Conservation (phyloP, 106 monocot species). For the Narthecium ossifragum region DNA sequence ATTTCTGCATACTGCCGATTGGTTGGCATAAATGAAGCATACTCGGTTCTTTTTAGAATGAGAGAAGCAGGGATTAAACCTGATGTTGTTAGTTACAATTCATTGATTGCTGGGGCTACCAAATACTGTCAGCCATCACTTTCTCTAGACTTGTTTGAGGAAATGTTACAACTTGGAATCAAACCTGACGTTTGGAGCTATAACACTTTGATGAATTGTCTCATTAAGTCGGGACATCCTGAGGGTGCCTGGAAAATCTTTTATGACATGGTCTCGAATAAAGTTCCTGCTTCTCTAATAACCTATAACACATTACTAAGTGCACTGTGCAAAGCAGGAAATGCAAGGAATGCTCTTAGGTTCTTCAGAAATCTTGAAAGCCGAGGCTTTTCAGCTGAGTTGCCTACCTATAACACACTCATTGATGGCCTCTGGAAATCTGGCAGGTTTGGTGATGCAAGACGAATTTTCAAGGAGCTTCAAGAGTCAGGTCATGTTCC, state of each 20-base stretch:
- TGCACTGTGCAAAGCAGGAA: conserved; percentile 69
- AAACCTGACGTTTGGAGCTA: conserved; percentile 66
- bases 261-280: conserved; percentile 42
- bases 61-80: conserved; percentile 53
- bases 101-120: conserved; percentile 52
- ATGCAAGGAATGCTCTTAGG: conserved; percentile 42
- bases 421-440: conserved; percentile 74
- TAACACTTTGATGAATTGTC: conserved; percentile 72
- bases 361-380: conserved; percentile 50
- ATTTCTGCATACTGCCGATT: conserved; percentile 52
- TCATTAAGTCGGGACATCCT: conserved; percentile 63
- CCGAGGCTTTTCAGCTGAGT: conserved; percentile 39
- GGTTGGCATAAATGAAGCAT: conserved; percentile 41
- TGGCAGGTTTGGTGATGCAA: conserved; percentile 41
- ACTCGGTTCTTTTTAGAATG: conserved; percentile 47
- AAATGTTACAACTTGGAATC: conserved; percentile 61
- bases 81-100: conserved; percentile 74
- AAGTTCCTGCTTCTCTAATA: conserved; percentile 38
- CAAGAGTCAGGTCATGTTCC: conserved; percentile 36
- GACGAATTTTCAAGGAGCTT: conserved; percentile 51
- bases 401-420: conserved; percentile 71
- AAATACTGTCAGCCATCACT: conserved; percentile 15
- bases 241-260: conserved; percentile 54
- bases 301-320: conserved; percentile 81
- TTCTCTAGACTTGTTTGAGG: conserved; percentile 53